phyloP scores from a whole-genome alignment of 352 stramenopile species.

The Pilasporangium apinafurcum region DNA sequence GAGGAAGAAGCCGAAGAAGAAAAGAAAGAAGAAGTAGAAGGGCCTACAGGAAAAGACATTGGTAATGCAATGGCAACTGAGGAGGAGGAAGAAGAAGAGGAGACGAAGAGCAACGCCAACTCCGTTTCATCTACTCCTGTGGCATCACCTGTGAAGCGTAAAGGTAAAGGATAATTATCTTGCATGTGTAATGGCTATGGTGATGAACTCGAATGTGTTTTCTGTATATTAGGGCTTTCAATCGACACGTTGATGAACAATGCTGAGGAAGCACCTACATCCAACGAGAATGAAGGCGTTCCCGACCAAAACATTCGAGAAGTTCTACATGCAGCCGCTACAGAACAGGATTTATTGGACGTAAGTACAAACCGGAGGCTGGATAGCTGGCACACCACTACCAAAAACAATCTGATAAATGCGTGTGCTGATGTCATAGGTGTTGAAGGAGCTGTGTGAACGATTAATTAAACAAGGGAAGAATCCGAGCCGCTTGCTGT shows the following conservation, averaged over 20 bases:
- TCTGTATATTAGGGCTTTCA: slow-evolving; percentile 16
- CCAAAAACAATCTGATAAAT: no score
- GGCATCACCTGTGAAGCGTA: slow-evolving; percentile 33
- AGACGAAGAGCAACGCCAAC: slow-evolving; percentile 12
- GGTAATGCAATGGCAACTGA: slow-evolving; percentile 5
- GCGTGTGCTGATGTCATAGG: slow-evolving; percentile 13
- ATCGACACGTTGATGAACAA: slow-evolving; percentile 55
- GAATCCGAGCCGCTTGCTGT: slow-evolving; percentile 46
- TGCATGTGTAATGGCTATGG: neutral
- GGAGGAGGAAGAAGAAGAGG: slow-evolving; percentile 12
- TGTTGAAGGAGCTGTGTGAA: slow-evolving; percentile 42
- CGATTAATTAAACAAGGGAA: slow-evolving; percentile 52
- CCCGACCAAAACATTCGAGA: slow-evolving; percentile 51
- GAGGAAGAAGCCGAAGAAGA: slow-evolving; percentile 1
- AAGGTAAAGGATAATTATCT: slow-evolving; percentile 3
- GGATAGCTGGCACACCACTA: no score
- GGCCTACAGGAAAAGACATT: neutral
- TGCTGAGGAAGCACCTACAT: slow-evolving; percentile 11
- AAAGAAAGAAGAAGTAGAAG: slow-evolving; percentile 8
- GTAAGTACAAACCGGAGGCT: no score
- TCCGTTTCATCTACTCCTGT: slow-evolving; percentile 19
- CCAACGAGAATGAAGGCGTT: slow-evolving; percentile 14
- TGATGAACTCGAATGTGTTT: neutral
- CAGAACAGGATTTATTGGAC: no score
- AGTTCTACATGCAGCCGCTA: slow-evolving; percentile 20